Evolutionary conservation across 306 rosid genomes (phyloP).

Genomic region (Rosa lucieae): DNA sequence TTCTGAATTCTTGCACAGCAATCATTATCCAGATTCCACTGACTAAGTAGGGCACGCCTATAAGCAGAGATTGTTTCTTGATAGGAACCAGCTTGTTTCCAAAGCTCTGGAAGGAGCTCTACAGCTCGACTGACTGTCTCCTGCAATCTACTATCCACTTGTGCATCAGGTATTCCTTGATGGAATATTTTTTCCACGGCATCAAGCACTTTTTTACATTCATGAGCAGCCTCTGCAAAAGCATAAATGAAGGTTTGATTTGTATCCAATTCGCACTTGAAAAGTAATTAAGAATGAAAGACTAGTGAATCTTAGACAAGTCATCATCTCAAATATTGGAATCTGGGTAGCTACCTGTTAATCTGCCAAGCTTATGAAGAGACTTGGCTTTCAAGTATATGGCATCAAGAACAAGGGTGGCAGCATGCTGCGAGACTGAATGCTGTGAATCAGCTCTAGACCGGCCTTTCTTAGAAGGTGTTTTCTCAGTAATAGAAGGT

Average conservation of each 20-base stretch:
- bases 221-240: conserved; percentile 81
- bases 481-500: conserved; percentile 61
- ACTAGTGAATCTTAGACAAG: background rate
- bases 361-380: conserved; percentile 78
- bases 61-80: conserved; percentile 75
- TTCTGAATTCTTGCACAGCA: conserved; percentile 85
- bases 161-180: conserved; percentile 69
- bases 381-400: conserved; percentile 91
- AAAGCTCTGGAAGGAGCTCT: conserved; percentile 96
- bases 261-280: conserved; percentile 20
- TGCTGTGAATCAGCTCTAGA: conserved; percentile 56
- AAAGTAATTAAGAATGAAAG: conserved; percentile 9
- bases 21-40: conserved; percentile 89
- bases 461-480: conserved; percentile 60
- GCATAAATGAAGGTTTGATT: conserved; percentile 34
- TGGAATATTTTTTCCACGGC: conserved; percentile 84
- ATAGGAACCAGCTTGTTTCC: conserved; percentile 65
- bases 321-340: background rate
- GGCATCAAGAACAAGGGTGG: conserved; percentile 93
- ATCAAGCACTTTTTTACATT: conserved; percentile 78
- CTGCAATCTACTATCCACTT: conserved; percentile 83
- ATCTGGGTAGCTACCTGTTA: conserved; percentile 46
- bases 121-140: conserved; percentile 83
- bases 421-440: conserved; percentile 83
- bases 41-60: conserved; percentile 82